Evolutionary conservation across 2,329 filamentous ascomycete genomes (phyloP), one percentile per base, ranked within the genome.

Genomic region (Aspergillus ochraceus): DNA sequence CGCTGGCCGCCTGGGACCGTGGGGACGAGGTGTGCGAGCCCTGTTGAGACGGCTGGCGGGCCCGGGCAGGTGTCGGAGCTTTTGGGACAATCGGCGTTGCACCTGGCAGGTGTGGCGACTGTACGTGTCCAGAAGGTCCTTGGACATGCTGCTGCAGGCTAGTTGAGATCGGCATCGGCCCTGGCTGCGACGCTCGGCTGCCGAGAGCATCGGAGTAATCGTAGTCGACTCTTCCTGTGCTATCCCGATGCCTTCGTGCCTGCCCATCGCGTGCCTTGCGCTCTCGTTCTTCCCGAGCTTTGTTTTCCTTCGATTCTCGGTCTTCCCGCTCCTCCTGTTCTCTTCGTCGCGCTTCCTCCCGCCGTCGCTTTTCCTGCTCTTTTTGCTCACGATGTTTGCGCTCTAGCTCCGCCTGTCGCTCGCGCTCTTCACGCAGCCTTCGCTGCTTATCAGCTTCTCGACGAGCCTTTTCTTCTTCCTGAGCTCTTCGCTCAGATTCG

Each of bases 361-460:
- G 84, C 63, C 88, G 86, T 77, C 89, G 94, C 79, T 92, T 95
- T 78, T 95, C 91, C 46, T 85, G 86, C 63, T 92, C 90, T 71
- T 90, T 91, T 49, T 87, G 86, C 74, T 95, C 91, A 50, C 88
- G 90, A 53, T 86, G 86, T 75, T 93, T 97, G 59, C 91, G 88
- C 74, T 98, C 94, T 60, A 86, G 83, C 73, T 97, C 93, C 29
- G 89, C 90, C 70, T 96, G 91, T 66, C 88, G 87, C 68, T 96
- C 92, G 65, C 91, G 88, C 74, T 96, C 92, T 71, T 97, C 92
- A 70, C 92, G 89, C 57, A 90, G 80, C 52, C 90, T 87, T 63
- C 88, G 88, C 72, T 89, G 86, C 71, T 90, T 90, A 69, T 98
- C 94, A 4, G 89, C 89, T 72, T 98, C 94, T 74, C 92, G 97